A percentile compares a stretch with the other conserved stretches of the same genome.
Conservation (phyloP, 176 grass and related monocot species). For the Typha latifolia region DNA sequence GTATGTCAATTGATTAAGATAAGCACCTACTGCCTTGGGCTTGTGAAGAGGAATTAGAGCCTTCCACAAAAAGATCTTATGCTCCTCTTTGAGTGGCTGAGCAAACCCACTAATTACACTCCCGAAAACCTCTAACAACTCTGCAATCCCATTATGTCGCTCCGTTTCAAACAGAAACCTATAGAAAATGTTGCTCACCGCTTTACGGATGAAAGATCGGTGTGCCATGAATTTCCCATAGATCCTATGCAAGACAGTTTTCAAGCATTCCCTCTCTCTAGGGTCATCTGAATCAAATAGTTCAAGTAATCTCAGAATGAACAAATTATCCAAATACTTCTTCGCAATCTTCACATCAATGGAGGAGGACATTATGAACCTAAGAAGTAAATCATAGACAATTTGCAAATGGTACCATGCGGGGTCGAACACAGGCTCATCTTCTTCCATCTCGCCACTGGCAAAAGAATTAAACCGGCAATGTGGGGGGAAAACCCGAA, state of each 20-base stretch:
- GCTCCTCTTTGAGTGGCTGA: conserved; percentile 84
- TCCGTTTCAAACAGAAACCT: conserved; percentile 68
- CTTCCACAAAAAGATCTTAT: conserved; percentile 81
- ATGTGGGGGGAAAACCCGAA: conserved; percentile 89
- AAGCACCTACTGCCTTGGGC: conserved; percentile 58
- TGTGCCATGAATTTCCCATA: conserved; percentile 88
- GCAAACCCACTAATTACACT: conserved; percentile 85
- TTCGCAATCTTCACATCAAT: conserved; percentile 79
- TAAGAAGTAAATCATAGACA: conserved; percentile 83
- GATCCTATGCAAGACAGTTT: conserved; percentile 69
- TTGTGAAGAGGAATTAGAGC: conserved; percentile 75
- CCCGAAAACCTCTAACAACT: conserved; percentile 82
- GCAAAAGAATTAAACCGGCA: conserved; percentile 21
- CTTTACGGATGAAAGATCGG: conserved; percentile 72
- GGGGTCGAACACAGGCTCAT: conserved; percentile 84
- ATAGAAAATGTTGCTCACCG: conserved; percentile 83
- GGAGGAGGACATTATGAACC: conserved; percentile 67
- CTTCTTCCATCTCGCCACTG: conserved; percentile 64
- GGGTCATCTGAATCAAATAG: conserved; percentile 95
- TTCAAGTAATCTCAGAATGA: conserved; percentile 67
- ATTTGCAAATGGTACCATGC: conserved; percentile 90
- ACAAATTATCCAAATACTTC: conserved; percentile 74
- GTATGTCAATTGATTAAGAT: conserved; percentile 76
- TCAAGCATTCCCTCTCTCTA: conserved; percentile 82
- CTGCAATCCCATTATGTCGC: conserved; percentile 74